Conservation (phyloP, 345 rosid genomes). For the Murraya paniculata region DNA sequence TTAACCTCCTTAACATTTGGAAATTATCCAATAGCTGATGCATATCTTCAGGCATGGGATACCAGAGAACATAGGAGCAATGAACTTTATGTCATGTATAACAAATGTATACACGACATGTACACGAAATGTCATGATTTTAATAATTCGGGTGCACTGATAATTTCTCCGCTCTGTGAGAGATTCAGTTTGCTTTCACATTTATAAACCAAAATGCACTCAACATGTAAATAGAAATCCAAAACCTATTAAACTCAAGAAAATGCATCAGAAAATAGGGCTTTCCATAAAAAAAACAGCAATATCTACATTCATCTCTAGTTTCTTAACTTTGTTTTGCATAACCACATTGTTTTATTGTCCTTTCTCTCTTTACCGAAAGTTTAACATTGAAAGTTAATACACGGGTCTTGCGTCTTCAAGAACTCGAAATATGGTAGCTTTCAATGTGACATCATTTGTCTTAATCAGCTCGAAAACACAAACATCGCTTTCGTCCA, state of each 20-base stretch:
- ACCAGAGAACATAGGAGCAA: not conserved
- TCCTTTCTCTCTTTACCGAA: not conserved
- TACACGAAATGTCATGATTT: too few species aligned
- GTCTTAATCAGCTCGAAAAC: conserved; percentile 47
- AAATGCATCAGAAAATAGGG: not conserved
- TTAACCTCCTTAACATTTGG: not conserved
- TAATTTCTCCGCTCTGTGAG: not conserved
- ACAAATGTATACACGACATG: not conserved
- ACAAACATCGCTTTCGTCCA: conserved; percentile 60
- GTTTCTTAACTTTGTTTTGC: not conserved
- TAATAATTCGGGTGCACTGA: not conserved
- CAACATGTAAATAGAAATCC: not conserved
- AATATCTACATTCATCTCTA: not conserved
- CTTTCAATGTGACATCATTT: conserved; percentile 43
- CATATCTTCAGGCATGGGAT: not conserved
- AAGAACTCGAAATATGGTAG: conserved; percentile 46
- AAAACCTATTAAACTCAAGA: not conserved
- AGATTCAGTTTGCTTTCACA: not conserved
- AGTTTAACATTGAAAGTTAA: not conserved
- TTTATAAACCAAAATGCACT: not conserved
- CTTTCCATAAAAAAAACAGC: not conserved
- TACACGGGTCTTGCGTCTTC: conserved; percentile 18
- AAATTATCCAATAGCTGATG: not conserved
- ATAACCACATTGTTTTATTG: not conserved
- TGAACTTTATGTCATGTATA: not conserved